phyloP scores from a whole-genome alignment of 2,329 filamentous ascomycete species.

The Didymellaceae sp. region DNA sequence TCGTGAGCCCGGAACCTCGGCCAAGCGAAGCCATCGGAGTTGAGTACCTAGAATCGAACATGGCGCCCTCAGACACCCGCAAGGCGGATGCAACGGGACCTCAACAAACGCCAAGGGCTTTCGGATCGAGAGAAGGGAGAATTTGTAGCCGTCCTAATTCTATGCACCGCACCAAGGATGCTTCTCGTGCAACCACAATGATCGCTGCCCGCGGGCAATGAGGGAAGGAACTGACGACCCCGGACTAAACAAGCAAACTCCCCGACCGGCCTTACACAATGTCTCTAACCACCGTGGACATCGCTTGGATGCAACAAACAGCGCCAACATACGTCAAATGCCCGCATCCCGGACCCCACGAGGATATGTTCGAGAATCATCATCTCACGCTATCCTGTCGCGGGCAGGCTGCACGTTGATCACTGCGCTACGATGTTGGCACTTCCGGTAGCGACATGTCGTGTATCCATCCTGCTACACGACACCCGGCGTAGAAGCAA shows the following conservation, averaged over 20 bases:
- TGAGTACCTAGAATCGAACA: not conserved
- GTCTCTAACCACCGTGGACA: not conserved
- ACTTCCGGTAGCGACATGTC: conserved; percentile 16
- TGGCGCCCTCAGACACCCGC: conserved; percentile 4
- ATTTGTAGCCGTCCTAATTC: not conserved
- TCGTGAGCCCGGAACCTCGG: conserved; percentile 5
- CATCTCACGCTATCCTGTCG: not conserved
- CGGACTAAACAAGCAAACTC: conserved; percentile 1
- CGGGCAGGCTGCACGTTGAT: conserved; percentile 10
- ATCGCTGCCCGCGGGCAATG: not conserved
- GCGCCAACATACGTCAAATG: conserved; percentile 12
- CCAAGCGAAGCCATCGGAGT: conserved; percentile 6
- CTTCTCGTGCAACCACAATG: not conserved
- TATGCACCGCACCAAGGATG: not conserved
- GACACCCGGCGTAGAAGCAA: conserved; percentile 6
- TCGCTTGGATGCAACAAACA: conserved; percentile 13
- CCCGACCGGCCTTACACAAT: conserved; percentile 6
- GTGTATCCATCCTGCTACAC: conserved; percentile 14
- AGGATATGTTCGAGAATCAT: conserved; percentile 8
- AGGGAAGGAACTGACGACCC: conserved; percentile 6
- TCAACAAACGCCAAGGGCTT: conserved; percentile 15
- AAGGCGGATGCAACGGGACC: conserved; percentile 1
- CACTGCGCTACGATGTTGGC: conserved; percentile 11
- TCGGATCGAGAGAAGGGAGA: not conserved
- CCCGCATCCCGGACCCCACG: conserved; percentile 8